Percentiles rank a stretch among this genome's conserved stretches.
These are phyloP conservation scores for Fusarium avenaceum DNA, from an alignment of 2,329 filamentous ascomycete genomes.

Conservation along the genomic window DNA sequence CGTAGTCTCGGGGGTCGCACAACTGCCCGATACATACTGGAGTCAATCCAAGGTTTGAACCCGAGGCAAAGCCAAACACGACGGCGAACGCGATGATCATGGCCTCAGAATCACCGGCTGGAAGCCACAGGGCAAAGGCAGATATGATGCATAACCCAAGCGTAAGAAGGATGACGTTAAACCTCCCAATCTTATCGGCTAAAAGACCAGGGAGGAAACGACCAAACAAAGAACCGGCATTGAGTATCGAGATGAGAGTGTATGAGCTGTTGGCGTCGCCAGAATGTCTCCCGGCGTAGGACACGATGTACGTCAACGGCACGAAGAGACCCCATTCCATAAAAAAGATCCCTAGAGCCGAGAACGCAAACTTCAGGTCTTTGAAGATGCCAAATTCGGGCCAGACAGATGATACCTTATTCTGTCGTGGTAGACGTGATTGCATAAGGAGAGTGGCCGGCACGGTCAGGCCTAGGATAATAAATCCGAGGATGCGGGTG, in stretches of 20 bases:
- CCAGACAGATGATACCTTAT: constrained; percentile 55
- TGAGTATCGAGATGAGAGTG: constrained; percentile 83
- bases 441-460: constrained; percentile 64
- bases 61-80: constrained; percentile 83
- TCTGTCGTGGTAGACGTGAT: constrained; percentile 67
- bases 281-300: constrained; percentile 69
- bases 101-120: constrained; percentile 63
- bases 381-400: constrained; percentile 74
- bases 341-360: constrained; percentile 74
- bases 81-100: constrained; percentile 77
- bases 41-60: constrained; percentile 79
- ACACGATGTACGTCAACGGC: constrained; percentile 81
- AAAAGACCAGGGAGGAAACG: constrained; percentile 81
- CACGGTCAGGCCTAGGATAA: constrained; percentile 61
- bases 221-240: constrained; percentile 82
- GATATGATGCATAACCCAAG: constrained; percentile 68
- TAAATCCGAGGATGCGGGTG: constrained; percentile 64
- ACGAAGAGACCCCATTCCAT: constrained; percentile 80
- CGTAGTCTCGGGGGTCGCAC: constrained; percentile 81
- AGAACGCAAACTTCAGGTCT: constrained; percentile 70
- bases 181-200: constrained; percentile 82
- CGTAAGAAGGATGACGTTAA: constrained; percentile 82
- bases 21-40: constrained; percentile 87
- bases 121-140: constrained; percentile 80
- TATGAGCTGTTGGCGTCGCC: constrained; percentile 60